Base-by-base conservation (phyloP, 2,329 filamentous ascomycete genomes). In the Thermomyces lanuginosus region DNA sequence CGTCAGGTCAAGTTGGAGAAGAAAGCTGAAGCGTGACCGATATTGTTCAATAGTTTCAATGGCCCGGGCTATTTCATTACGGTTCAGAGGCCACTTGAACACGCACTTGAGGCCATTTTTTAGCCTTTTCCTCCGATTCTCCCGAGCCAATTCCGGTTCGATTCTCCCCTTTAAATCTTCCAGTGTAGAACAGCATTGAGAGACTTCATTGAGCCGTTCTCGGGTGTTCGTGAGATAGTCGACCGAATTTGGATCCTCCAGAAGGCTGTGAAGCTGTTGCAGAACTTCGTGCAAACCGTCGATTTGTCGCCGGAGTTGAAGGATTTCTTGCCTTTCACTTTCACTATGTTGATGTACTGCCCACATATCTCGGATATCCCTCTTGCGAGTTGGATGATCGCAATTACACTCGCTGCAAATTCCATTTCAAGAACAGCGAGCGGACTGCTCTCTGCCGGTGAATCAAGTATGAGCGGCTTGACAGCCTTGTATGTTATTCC, bases 1-100 rank as follows among this genome's bases (percentile, higher is more conserved):
- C 41, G 26, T 41, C 24, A 47, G 45, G 32, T 48, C 39, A 6
- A 43, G 28, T 22, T 43, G 34, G 15, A 49, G 33, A 12, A 40
- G 36, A 3, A 45, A 29, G 11, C 22, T 20, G 12, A 53, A 43
- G 8, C 27, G 37, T 6, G 35, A 24, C 24, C 43, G 44, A 24
- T 42, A 39, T 31, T 35, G 33, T 24, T 45, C 38, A 3, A 48
- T 24, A n/a, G 4, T 31, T 6, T 24, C 12, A 5, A 40, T 28
- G 11, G 34, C 13, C 5, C 33, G 23, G 5, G 43, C 38, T 6
- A 51, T 32, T 19, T 48, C 41, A 10, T 23, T 20, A 17, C 36
- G 36, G 17, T 42, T 37, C 17, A 51, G 33, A 3, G 46, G 44
- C 44, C 46, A 51, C 21, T 44, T 48, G 10, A 48, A n/a, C n/a